Base-by-base conservation (phyloP, 2,329 filamentous ascomycete species). In the Trichoderma sp. region DNA sequence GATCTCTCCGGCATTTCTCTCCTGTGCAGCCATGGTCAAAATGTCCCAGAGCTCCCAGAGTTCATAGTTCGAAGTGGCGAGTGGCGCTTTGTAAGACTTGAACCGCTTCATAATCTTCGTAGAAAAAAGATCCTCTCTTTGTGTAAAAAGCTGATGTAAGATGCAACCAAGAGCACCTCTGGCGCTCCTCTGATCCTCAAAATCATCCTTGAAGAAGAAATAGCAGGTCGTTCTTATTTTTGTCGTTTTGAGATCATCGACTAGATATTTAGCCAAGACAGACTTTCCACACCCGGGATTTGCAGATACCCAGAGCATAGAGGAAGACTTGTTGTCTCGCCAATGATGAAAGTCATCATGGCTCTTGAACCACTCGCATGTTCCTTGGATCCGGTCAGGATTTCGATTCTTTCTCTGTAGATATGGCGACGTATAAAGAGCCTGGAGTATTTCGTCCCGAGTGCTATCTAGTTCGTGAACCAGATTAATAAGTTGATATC, bases 151-250 rank as follows among this genome's bases (percentile, higher is more conserved):
- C 35, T 82, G 80, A n/a, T 76, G 77, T 5, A 83, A 50, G 0
- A 82, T 71, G 29, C 73, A 76, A 35, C 76, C 74, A 0, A 83
- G 48, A 6, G 80, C 80, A 37, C 35, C 69, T 15, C 64, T 69
- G 2, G 70, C 35, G 15, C 64, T 75, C 17, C 68, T 77, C 50
- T 81, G 78, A 19, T 80, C 75, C 3, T 76, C 72, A 34, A 76
- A 77, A 34, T 81, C 80, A 17, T 81, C 79, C 35, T 81, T 81
- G 74, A 82, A 83, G 70, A 83, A 83, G 72, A 81, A 83, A 60
- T 82, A 82, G 57, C 77, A 80, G 3, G 71, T 72, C 0, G 72
- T 77, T 37, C 71, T 72, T 2, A 64, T 56, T 0, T 10, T 2
- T 67, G 37, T 71, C 0, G 32, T 52, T 78, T 48, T 69, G 0